phyloP scores from a whole-genome alignment of 2,329 filamentous ascomycete species.

The Scedosporium aurantiacum region DNA sequence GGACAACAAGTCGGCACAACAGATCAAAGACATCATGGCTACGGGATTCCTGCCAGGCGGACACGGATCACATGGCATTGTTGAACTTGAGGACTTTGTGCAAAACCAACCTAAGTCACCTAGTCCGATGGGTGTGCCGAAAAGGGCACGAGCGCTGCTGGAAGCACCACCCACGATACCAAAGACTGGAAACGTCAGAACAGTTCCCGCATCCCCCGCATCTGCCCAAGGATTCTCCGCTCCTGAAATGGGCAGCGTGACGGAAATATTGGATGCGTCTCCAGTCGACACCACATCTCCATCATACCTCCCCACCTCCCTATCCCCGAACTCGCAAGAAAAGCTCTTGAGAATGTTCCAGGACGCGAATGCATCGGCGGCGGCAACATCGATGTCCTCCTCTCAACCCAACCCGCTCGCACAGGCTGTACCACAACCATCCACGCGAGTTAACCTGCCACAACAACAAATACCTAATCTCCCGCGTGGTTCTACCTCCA shows the following conservation, averaged over 20 bases:
- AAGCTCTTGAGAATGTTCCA: conserved; percentile 57
- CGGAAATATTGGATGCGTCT: conserved; percentile 47
- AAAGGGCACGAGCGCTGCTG: conserved; percentile 42
- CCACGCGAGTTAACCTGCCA: conserved; percentile 6
- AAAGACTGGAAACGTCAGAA: conserved; percentile 17
- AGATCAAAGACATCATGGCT: conserved; percentile 69
- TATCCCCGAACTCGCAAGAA: conserved; percentile 46
- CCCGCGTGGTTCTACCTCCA: background rate
- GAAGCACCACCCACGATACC: conserved; percentile 28
- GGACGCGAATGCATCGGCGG: conserved; percentile 42
- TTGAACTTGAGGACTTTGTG: conserved; percentile 50
- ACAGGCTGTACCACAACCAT: conserved; percentile 7
- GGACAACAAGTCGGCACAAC: conserved; percentile 63
- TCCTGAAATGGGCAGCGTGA: conserved; percentile 44
- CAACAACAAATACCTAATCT: background rate
- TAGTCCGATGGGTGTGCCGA: conserved; percentile 30
- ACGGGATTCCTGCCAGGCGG: conserved; percentile 50
- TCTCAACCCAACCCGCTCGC: conserved; percentile 15
- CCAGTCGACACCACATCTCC: conserved; percentile 33
- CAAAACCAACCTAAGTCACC: conserved; percentile 31
- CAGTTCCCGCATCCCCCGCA: conserved; percentile 14
- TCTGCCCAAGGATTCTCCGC: conserved; percentile 23
- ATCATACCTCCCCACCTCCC: conserved; percentile 42
- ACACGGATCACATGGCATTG: conserved; percentile 41
- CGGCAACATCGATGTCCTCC: conserved; percentile 19